Evolutionary conservation across 805 yeast species (phyloP).

Genomic region (Saccharomycopsis fibuligera): DNA sequence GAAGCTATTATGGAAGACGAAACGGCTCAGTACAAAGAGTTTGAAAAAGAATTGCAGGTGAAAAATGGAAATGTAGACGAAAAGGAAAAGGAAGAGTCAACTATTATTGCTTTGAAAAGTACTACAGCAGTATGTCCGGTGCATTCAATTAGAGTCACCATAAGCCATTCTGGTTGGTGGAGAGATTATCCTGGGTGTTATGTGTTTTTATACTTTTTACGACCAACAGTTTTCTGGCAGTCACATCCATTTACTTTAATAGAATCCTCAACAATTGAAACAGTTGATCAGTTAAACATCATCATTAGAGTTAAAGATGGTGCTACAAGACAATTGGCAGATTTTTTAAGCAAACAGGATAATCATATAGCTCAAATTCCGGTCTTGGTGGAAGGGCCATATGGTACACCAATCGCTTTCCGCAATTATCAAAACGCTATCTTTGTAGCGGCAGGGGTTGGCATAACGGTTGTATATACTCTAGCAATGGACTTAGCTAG

Average conservation of each 20-base stretch:
- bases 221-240: constrained; percentile 44
- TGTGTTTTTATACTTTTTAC: constrained; percentile 41
- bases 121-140: background rate
- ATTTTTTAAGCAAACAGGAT: constrained; percentile 25
- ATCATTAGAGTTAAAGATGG: constrained; percentile 44
- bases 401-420: constrained; percentile 49
- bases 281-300: constrained; percentile 32
- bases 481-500: constrained; percentile 35
- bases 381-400: constrained; percentile 60
- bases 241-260: constrained; percentile 53
- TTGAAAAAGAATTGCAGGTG: background rate
- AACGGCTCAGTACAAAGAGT: background rate
- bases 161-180: constrained; percentile 40
- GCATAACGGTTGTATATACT: constrained; percentile 56
- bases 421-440: constrained; percentile 47
- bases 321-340: constrained; percentile 34
- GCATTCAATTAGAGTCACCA: constrained; percentile 39
- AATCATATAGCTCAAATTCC: constrained; percentile 28
- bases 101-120: background rate
- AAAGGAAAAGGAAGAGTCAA: background rate
- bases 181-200: constrained; percentile 38
- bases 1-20: constrained; percentile 17
- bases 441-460: constrained; percentile 69
- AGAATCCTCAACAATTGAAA: constrained; percentile 29
- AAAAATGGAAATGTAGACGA: background rate